These are phyloP conservation scores for Cladophialophora exuberans DNA, from an alignment of 2,329 filamentous ascomycete genomes.

Conservation along the genomic window DNA sequence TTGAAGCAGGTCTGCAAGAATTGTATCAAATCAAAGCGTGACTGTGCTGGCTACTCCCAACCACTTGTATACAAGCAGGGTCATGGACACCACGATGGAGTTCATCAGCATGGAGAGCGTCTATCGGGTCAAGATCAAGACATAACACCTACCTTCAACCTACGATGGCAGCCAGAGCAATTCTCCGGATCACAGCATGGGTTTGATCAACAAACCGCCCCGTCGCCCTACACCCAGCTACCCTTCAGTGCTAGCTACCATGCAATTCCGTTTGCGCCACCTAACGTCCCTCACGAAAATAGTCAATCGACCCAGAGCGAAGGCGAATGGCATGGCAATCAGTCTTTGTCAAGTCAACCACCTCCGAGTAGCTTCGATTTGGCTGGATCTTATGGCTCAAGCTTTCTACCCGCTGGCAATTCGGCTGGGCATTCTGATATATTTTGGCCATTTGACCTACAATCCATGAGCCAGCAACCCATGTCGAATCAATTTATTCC, in stretches of 20 bases:
- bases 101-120: constrained; percentile 4
- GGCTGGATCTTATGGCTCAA: neutral
- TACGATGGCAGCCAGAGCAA: constrained; percentile 13
- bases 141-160: neutral
- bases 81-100: constrained; percentile 2
- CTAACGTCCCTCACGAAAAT: neutral
- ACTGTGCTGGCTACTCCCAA: constrained; percentile 41
- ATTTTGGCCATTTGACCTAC: constrained; percentile 4
- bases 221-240: constrained; percentile 12
- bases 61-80: constrained; percentile 29
- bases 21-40: constrained; percentile 51
- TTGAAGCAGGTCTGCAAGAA: constrained; percentile 41
- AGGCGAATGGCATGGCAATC: constrained; percentile 10
- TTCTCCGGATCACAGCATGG: constrained; percentile 4
- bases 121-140: constrained; percentile 13
- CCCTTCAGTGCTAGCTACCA: constrained; percentile 23
- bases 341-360: neutral
- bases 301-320: neutral
- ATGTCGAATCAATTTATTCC: neutral
- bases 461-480: neutral
- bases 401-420: neutral
- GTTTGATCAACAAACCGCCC: constrained; percentile 3
- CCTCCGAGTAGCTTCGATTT: neutral
- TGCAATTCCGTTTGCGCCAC: constrained; percentile 6
- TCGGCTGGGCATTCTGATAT: neutral